phyloP scores from a whole-genome alignment of 805 yeast genomes.

The Jamesozyma piceae region DNA sequence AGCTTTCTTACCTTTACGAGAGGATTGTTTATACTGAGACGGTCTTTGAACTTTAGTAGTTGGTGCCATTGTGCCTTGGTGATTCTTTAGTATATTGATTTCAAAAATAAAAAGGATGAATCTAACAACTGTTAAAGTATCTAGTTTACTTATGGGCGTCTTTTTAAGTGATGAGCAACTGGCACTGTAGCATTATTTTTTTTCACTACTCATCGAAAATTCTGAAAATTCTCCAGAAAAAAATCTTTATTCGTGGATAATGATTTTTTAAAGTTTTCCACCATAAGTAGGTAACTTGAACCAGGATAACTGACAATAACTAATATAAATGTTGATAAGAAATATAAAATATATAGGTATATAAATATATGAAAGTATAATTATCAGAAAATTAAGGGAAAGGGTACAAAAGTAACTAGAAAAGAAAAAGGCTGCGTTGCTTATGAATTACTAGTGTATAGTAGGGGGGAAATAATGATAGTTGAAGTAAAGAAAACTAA shows the following conservation, averaged over 20 bases:
- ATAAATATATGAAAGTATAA: too few species aligned
- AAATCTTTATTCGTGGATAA: not conserved
- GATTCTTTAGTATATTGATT: not conserved
- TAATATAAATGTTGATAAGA: not conserved
- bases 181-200: not conserved
- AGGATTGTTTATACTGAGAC: constrained; percentile 53
- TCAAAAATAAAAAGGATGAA: not conserved
- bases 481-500: too few species aligned
- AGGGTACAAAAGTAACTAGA: too few species aligned
- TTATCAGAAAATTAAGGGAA: too few species aligned
- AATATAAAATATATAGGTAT: too few species aligned
- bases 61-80: constrained; percentile 3
- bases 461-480: too few species aligned
- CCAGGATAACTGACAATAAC: not conserved
- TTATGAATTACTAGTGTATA: too few species aligned
- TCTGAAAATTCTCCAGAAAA: not conserved
- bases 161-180: not conserved
- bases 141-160: too few species aligned
- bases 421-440: too few species aligned
- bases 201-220: constrained; percentile 5
- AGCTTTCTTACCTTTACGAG: constrained; percentile 87
- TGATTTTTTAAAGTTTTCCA: too few species aligned
- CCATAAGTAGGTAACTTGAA: too few species aligned
- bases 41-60: constrained; percentile 35
- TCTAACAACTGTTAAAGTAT: too few species aligned